Evolutionary conservation across 768 basidiomycete genomes (phyloP).

Genomic region (Mycena polygramma): DNA sequence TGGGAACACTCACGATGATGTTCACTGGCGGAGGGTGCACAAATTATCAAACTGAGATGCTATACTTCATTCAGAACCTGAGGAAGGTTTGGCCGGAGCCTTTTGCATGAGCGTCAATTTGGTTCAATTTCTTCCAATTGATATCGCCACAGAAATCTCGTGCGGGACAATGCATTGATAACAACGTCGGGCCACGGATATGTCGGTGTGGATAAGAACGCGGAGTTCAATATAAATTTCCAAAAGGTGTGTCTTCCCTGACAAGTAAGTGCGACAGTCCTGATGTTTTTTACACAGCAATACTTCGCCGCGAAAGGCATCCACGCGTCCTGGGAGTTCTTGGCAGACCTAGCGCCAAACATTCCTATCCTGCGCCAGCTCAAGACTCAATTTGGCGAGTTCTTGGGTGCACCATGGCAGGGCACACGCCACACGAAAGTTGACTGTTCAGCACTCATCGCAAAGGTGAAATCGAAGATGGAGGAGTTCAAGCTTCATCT

Average conservation of each 20-base stretch:
- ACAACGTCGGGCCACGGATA: not conserved
- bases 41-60: constrained; percentile 20
- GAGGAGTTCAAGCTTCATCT: not conserved
- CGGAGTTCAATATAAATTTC: constrained; percentile 23
- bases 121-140: not conserved
- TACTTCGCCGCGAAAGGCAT: constrained; percentile 19
- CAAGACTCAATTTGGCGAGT: constrained; percentile 22
- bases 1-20: constrained; percentile 23
- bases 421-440: constrained; percentile 17
- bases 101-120: not conserved
- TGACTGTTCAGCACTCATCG: not conserved
- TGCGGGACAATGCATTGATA: constrained; percentile 19
- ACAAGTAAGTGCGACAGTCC: not conserved
- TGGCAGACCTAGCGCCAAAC: constrained; percentile 13
- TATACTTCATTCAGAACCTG: constrained; percentile 23
- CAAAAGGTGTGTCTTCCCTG: not conserved
- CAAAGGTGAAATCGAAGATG: constrained; percentile 9
- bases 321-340: constrained; percentile 19
- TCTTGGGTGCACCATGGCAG: constrained; percentile 23
- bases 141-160: not conserved
- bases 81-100: constrained; percentile 20
- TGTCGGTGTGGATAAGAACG: constrained; percentile 18
- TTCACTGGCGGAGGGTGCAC: constrained; percentile 10
- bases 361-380: not conserved
- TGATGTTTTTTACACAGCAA: not conserved